Conservation (phyloP, 371 early-diverging fungal species). For the Lichtheimia ornata region DNA sequence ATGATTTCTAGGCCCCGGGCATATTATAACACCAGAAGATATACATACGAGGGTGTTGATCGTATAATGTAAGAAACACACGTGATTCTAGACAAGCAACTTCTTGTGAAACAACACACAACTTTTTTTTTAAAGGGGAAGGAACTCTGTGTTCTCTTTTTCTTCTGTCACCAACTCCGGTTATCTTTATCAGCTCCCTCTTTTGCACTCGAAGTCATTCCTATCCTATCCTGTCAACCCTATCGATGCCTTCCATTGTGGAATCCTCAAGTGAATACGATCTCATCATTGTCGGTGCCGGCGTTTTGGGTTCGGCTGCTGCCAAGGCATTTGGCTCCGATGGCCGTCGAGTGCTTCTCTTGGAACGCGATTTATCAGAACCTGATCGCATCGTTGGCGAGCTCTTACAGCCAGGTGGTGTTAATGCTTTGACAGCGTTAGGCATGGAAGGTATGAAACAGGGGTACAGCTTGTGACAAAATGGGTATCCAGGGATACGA, state of each 20-base stretch:
- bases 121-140: neutral
- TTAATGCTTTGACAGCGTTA: constrained; percentile 73
- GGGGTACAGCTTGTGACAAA: neutral
- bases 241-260: constrained; percentile 15
- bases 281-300: constrained; percentile 89
- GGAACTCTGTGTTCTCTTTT: neutral
- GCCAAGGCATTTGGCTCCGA: constrained; percentile 75
- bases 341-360: constrained; percentile 71
- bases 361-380: constrained; percentile 86
- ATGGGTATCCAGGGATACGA: neutral
- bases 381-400: constrained; percentile 98
- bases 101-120: neutral
- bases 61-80: neutral
- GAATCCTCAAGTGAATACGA: constrained; percentile 54
- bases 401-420: constrained; percentile 93
- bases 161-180: constrained; percentile 5
- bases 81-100: neutral
- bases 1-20: too few species aligned
- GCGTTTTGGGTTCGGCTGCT: constrained; percentile 85
- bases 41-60: too few species aligned
- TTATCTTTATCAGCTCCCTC: neutral
- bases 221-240: neutral
- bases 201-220: neutral
- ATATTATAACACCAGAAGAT: too few species aligned
- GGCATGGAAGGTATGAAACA: constrained; percentile 62